Evolutionary conservation across 2,329 filamentous ascomycete genomes (phyloP), one percentile per base, ranked within the genome.

Genomic region (Penicillium sp.): DNA sequence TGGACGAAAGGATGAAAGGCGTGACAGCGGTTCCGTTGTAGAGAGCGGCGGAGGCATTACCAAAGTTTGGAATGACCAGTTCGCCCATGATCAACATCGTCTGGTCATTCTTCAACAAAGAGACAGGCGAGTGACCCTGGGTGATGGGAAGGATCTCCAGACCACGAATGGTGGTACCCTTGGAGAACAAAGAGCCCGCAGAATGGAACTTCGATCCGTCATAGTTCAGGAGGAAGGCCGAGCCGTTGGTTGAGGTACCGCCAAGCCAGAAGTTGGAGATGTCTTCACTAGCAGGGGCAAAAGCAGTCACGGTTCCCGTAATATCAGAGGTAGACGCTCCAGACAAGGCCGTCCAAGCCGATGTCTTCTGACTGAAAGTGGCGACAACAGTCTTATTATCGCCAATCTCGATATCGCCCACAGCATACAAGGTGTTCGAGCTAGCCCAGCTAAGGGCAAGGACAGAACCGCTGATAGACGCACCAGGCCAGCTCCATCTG

Each of bases 1-100:
- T 89, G 50, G 87, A 90, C 1, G 93, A 91, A 45, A 99, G 85
- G 44, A 92, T 85, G 75, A 94, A 97, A 0, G 95, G 94, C 56
- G 83, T 83, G 74, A 94, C 88, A 2, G 82, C 80, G 12, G 88
- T 92, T 70, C 95, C 95, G 72, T 98, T 92, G 81, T 91, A 99
- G 30, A 97, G 81, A 8, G 89, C 94, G 9, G 92, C 93, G 15
- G 94, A 96, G 6, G 90, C 92, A 60, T 88, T 89, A 61, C 94
- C 93, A 73, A 93, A 93, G 53, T 81, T 81, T 0, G 90, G 87
- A 19, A 98, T 83, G 66, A 88, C 85, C 68, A 99, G 86, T 57
- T 90, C 86, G 42, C 95, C 95, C n/a, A 92, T 92, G 54, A 98
- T 82, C 78, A 99, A 85, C 38, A 99, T 85, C 4, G 88, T 85